These are phyloP conservation scores for Tuber brumale DNA, from an alignment of 495 filamentous ascomycete species.

Conservation along the genomic window DNA sequence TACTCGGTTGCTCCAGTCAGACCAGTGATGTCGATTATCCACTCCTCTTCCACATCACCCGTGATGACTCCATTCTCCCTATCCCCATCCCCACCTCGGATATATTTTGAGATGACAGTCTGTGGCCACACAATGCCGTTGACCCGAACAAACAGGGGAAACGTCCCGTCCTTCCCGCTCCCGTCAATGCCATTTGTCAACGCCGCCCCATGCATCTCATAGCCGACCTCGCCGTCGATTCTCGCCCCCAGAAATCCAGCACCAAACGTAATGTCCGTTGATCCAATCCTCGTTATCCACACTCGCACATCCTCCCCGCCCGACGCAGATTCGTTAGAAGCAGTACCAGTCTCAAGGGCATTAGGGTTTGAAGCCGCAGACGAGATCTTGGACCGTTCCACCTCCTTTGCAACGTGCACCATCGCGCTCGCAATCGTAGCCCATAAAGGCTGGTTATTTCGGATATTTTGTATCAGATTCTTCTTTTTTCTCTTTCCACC, in stretches of 20 bases:
- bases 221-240: slow-evolving; percentile 25
- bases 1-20: slow-evolving; percentile 41
- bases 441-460: slow-evolving; percentile 41
- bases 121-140: slow-evolving; percentile 43
- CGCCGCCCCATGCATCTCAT: slow-evolving; percentile 25
- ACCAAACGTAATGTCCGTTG: slow-evolving; percentile 37
- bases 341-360: slow-evolving; percentile 20
- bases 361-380: slow-evolving; percentile 38
- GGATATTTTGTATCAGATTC: slow-evolving; percentile 38
- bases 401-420: slow-evolving; percentile 41
- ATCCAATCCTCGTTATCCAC: slow-evolving; percentile 42
- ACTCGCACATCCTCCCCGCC: slow-evolving; percentile 35
- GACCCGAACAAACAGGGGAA: slow-evolving; percentile 41
- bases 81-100: slow-evolving; percentile 19
- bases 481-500: slow-evolving; percentile 40
- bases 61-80: slow-evolving; percentile 28
- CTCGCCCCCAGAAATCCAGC: slow-evolving; percentile 32
- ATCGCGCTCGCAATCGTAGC: slow-evolving; percentile 42
- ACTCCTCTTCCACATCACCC: slow-evolving; percentile 37
- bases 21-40: slow-evolving; percentile 39
- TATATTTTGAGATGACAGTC: slow-evolving; percentile 30
- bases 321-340: slow-evolving; percentile 23
- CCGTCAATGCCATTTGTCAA: slow-evolving; percentile 26
- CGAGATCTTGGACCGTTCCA: slow-evolving; percentile 39
- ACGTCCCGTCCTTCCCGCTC: slow-evolving; percentile 28